phyloP scores from a whole-genome alignment of 306 rosid species.

The Alnus glutinosa region DNA sequence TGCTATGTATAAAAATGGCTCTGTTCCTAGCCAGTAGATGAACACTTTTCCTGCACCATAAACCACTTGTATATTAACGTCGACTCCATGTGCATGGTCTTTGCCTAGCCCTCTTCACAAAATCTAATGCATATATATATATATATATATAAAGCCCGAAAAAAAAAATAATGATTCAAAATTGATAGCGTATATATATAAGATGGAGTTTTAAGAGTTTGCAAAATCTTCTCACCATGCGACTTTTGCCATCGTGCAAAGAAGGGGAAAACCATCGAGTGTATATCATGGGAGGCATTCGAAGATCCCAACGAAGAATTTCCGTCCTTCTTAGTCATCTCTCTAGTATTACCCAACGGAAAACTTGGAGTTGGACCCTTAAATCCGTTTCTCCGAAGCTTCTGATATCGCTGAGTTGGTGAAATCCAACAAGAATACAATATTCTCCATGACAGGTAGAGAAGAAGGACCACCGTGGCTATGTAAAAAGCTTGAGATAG shows the following conservation, averaged over 20 bases:
- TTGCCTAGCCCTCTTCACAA: not conserved
- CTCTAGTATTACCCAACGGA: slow-evolving; percentile 73
- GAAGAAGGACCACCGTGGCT: slow-evolving; percentile 9
- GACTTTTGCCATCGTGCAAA: slow-evolving; percentile 73
- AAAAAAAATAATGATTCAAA: no score
- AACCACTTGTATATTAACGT: not conserved
- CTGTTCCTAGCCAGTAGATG: slow-evolving; percentile 81
- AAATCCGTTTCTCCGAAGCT: slow-evolving; percentile 67
- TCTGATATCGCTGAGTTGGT: slow-evolving; percentile 38
- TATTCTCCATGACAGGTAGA: slow-evolving; percentile 35
- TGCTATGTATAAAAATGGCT: slow-evolving; percentile 76
- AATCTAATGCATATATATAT: not conserved
- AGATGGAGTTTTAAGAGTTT: not conserved
- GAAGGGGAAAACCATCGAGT: slow-evolving; percentile 62
- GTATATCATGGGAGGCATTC: slow-evolving; percentile 58
- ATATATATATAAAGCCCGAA: no score
- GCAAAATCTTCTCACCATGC: slow-evolving; percentile 45
- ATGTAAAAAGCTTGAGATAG: slow-evolving; percentile 5
- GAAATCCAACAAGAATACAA: slow-evolving; percentile 61
- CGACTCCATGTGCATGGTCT: not conserved
- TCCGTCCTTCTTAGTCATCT: slow-evolving; percentile 50
- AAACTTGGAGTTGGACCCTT: slow-evolving; percentile 73
- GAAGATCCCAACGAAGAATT: slow-evolving; percentile 20
- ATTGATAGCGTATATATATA: no score
- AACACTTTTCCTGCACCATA: slow-evolving; percentile 59